These are phyloP conservation scores for Neurospora sublineolata DNA, from an alignment of 495 filamentous ascomycete genomes.

Conservation along the genomic window DNA sequence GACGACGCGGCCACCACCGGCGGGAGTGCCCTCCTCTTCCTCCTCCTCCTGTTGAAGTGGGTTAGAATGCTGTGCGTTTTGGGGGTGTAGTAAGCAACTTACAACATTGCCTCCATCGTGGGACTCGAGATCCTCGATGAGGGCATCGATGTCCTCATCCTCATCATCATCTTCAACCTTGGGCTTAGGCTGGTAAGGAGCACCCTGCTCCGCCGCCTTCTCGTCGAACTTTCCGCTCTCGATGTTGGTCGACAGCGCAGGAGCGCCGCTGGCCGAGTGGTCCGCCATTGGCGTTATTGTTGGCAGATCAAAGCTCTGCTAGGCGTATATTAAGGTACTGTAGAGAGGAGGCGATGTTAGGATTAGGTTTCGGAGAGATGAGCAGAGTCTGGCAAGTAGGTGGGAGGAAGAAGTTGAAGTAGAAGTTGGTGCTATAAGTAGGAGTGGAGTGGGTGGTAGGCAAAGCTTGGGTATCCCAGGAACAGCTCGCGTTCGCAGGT, in stretches of 20 bases:
- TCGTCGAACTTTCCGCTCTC: conserved; percentile 46
- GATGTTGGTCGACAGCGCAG: conserved; percentile 42
- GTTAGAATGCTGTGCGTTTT: conserved; percentile 8
- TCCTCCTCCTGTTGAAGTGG: conserved; percentile 32
- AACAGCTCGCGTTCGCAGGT: background rate
- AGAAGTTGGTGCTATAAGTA: background rate
- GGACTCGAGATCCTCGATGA: conserved; percentile 76
- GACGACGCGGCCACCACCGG: conserved; percentile 41
- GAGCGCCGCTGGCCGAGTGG: conserved; percentile 31
- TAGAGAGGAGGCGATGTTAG: background rate
- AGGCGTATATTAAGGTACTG: conserved; percentile 5
- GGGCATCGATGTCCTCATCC: conserved; percentile 63
- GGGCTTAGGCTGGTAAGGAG: conserved; percentile 17
- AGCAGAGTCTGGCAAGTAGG: background rate
- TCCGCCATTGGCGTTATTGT: conserved; percentile 36
- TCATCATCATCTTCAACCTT: conserved; percentile 45
- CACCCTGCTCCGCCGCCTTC: conserved; percentile 30
- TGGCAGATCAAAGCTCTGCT: conserved; percentile 26
- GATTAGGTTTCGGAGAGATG: background rate
- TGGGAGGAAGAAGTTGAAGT: background rate
- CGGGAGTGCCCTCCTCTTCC: conserved; percentile 42
- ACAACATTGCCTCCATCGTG: conserved; percentile 49
- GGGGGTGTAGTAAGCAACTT: conserved; percentile 7
- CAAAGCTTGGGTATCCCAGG: background rate
- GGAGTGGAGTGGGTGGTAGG: background rate